Percentiles rank a stretch among this genome's conserved stretches.
Evolutionary conservation across 306 rosid species (phyloP).

Genomic region (Rosa multiflora): DNA sequence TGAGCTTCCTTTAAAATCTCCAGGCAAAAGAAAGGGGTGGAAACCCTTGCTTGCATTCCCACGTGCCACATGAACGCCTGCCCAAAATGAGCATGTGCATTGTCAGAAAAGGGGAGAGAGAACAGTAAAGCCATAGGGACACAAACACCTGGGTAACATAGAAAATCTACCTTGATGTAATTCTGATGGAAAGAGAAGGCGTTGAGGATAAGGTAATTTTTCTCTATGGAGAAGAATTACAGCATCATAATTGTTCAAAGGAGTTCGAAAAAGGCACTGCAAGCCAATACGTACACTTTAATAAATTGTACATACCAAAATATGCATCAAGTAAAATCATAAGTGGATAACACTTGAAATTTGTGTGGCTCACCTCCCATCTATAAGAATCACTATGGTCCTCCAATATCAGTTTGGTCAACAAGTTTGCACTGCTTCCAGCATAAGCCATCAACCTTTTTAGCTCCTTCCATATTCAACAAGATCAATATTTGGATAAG

Average conservation of each 20-base stretch:
- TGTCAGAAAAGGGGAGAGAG: constrained; percentile 6
- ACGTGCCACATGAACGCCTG: constrained; percentile 63
- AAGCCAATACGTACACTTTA: constrained; percentile 12
- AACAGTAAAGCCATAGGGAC: neutral
- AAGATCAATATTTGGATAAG: constrained; percentile 14
- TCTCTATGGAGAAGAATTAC: constrained; percentile 82
- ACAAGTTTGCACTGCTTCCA: constrained; percentile 77
- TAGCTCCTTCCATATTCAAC: constrained; percentile 56
- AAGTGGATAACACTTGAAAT: constrained; percentile 1
- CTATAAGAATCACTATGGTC: constrained; percentile 57
- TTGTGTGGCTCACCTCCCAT: constrained; percentile 70
- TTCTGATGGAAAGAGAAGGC: constrained; percentile 86
- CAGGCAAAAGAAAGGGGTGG: constrained; percentile 67
- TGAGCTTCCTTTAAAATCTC: constrained; percentile 57
- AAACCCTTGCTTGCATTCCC: constrained; percentile 70
- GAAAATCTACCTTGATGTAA: constrained; percentile 56
- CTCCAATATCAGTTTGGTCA: constrained; percentile 58
- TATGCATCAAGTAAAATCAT: neutral
- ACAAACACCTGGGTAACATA: constrained; percentile 13
- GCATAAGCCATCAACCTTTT: constrained; percentile 88
- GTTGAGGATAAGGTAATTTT: constrained; percentile 79
- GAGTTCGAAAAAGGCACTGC: constrained; percentile 92
- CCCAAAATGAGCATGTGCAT: constrained; percentile 8
- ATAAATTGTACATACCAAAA: neutral
- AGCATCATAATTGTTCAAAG: constrained; percentile 85